phyloP scores from a whole-genome alignment of 768 basidiomycete genomes.

The Leccinum boreale region DNA sequence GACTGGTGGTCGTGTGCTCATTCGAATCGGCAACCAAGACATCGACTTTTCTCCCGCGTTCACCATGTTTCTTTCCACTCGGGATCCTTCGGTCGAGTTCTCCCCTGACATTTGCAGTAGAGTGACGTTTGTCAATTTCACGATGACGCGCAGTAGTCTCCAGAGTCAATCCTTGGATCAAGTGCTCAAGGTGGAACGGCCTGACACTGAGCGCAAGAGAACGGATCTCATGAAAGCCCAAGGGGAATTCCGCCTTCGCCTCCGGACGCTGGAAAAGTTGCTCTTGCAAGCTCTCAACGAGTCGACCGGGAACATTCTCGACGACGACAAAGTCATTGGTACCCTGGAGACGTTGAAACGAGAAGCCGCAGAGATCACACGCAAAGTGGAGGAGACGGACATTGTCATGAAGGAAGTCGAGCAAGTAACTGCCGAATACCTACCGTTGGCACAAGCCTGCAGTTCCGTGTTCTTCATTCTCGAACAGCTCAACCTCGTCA shows the following conservation, averaged over 20 bases:
- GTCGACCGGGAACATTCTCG: constrained; percentile 93
- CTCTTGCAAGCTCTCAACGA: constrained; percentile 95
- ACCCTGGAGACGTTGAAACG: constrained; percentile 94
- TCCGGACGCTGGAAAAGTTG: constrained; percentile 89
- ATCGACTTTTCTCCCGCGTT: constrained; percentile 99
- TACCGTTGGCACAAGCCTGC: constrained; percentile 93
- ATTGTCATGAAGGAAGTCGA: constrained; percentile 95
- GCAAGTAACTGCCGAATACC: constrained; percentile 90
- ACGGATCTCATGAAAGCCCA: constrained; percentile 98
- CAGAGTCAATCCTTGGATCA: constrained; percentile 98
- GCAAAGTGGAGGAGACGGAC: constrained; percentile 96
- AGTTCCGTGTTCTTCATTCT: constrained; percentile 96
- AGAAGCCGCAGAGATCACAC: constrained; percentile 94
- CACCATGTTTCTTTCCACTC: constrained; percentile 97
- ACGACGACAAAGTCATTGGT: constrained; percentile 97
- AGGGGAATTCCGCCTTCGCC: constrained; percentile 92
- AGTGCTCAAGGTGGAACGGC: constrained; percentile 94
- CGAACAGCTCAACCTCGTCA: constrained; percentile 89
- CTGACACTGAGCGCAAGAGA: constrained; percentile 92
- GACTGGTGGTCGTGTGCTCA: constrained; percentile 95
- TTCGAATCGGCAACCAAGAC: constrained; percentile 94
- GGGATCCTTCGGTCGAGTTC: constrained; percentile 97
- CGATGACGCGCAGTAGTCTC: constrained; percentile 97
- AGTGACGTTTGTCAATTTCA: constrained; percentile 94
- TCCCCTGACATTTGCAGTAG: constrained; percentile 98